Evolutionary conservation across 2,329 filamentous ascomycete species (phyloP), one percentile per base, ranked within the genome.

Genomic region (Aspergillus fumigatus): DNA sequence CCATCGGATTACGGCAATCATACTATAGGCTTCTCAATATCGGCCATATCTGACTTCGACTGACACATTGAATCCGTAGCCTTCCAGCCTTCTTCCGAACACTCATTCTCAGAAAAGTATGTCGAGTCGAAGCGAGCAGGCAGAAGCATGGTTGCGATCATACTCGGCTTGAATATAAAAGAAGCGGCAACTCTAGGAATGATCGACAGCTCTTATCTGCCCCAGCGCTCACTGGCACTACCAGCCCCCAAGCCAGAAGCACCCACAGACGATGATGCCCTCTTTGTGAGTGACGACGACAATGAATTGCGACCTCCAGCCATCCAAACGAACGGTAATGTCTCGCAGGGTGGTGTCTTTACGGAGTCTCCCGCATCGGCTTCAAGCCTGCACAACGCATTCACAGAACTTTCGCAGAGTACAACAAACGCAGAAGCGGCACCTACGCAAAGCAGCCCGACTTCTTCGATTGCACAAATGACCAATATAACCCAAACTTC

Each of bases 61-160:
- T 67, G 48, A 67, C 61, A 10, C 11, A 48, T 50, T 55, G 45
- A 53, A 50, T 49, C 32, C 57, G 56, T 63, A 77, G 76, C 67
- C 48, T 77, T 77, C 50, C 70, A 72, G 56, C 72, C 74, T 14
- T 75, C 76, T 32, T 73, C 74, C n/a, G 75, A 77, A 32, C 84
- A 86, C 61, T 72, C 74, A 17, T 83, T 82, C 59, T 85, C 82
- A 0, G 69, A 79, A 21, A 72, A 62, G 4, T 74, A 82, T 51
- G 84, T 87, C 17, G 84, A 87, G 65, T 71, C 72, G 26, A 88
- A 88, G 69, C 79, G 84, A 41, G 74, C 77, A 54, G 77, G 79
- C 23, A 78, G 84, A 62, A 79, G 75, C 1, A 69, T 84, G n/a
- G 78, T 80, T 23, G 80, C 84, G 8, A 71, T 87, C 27, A 80